phyloP scores from a whole-genome alignment of 768 basidiomycete genomes.

The Tulasnella sp. region DNA sequence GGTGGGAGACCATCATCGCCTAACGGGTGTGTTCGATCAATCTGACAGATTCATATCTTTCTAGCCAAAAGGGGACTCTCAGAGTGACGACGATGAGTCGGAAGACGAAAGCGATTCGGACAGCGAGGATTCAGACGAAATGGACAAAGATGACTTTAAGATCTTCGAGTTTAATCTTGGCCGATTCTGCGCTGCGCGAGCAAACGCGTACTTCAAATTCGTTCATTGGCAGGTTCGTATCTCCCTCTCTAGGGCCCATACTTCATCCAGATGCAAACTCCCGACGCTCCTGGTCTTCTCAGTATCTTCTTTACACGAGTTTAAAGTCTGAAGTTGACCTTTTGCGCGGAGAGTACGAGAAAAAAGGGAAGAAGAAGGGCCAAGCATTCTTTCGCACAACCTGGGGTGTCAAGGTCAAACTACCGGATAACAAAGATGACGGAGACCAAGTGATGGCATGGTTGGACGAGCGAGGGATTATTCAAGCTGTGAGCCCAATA shows the following conservation, averaged over 20 bases:
- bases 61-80: conserved; percentile 6
- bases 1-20: conserved; percentile 38
- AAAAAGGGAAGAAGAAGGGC: conserved; percentile 32
- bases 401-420: conserved; percentile 46
- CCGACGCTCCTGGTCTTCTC: neutral
- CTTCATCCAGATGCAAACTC: neutral
- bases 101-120: conserved; percentile 31
- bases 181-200: conserved; percentile 72
- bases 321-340: conserved; percentile 58
- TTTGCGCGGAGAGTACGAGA: conserved; percentile 41
- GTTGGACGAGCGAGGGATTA: conserved; percentile 66
- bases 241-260: neutral
- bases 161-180: conserved; percentile 58
- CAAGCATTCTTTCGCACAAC: conserved; percentile 56
- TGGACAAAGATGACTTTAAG: conserved; percentile 22
- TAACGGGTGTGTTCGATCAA: neutral
- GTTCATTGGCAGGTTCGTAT: conserved; percentile 76
- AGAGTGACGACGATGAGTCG: conserved; percentile 35
- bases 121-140: conserved; percentile 20
- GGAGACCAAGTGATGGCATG: conserved; percentile 80
- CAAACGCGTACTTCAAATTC: conserved; percentile 64
- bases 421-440: conserved; percentile 64
- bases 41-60: neutral
- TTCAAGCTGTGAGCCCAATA: conserved; percentile 44
- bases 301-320: conserved; percentile 64